A percentile compares a stretch with the other conserved stretches of the same genome.
These are phyloP conservation scores for Rhododendron griersonianum DNA, from an alignment of 148 eudicot species.

Conservation along the genomic window DNA sequence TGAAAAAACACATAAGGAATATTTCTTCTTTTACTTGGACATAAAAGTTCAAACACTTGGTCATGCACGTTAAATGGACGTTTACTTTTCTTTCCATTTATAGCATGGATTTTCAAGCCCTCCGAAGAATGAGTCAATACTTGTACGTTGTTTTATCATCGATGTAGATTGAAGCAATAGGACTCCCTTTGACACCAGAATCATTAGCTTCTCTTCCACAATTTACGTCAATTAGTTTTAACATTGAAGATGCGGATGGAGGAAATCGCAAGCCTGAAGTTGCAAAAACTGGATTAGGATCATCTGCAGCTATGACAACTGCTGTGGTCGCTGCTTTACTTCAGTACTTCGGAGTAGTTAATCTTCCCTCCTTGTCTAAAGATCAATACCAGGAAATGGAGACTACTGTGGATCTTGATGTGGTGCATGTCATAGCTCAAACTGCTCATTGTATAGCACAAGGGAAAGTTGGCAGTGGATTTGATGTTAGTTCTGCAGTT, in stretches of 20 bases:
- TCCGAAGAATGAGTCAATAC: not conserved
- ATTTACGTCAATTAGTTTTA: slow-evolving; percentile 78
- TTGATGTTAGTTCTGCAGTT: slow-evolving; percentile 97
- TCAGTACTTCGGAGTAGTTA: slow-evolving; percentile 79
- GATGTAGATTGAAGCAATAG: slow-evolving; percentile 79
- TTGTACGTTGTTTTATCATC: not conserved
- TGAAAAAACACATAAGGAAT: not conserved
- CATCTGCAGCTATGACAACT: slow-evolving; percentile 99
- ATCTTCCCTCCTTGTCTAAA: slow-evolving; percentile 38
- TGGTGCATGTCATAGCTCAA: slow-evolving; percentile 34
- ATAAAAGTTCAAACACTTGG: not conserved
- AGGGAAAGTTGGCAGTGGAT: slow-evolving; percentile 98
- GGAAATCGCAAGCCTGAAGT: slow-evolving; percentile 83
- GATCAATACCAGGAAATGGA: slow-evolving; percentile 27
- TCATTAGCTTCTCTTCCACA: slow-evolving; percentile 73
- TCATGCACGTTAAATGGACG: not conserved
- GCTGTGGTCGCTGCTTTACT: slow-evolving; percentile 96
- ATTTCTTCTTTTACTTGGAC: not conserved
- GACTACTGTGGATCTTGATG: slow-evolving; percentile 47
- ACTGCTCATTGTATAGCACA: slow-evolving; percentile 91
- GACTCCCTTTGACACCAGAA: slow-evolving; percentile 76
- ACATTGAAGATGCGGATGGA: slow-evolving; percentile 48
- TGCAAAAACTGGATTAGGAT: slow-evolving; percentile 97
- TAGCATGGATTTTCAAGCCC: not conserved
- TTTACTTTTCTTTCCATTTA: not conserved